Percentiles rank a stretch among this genome's conserved stretches.
phyloP scores from a whole-genome alignment of 495 filamentous ascomycete genomes.

The Trichocladium uniseriatum region DNA sequence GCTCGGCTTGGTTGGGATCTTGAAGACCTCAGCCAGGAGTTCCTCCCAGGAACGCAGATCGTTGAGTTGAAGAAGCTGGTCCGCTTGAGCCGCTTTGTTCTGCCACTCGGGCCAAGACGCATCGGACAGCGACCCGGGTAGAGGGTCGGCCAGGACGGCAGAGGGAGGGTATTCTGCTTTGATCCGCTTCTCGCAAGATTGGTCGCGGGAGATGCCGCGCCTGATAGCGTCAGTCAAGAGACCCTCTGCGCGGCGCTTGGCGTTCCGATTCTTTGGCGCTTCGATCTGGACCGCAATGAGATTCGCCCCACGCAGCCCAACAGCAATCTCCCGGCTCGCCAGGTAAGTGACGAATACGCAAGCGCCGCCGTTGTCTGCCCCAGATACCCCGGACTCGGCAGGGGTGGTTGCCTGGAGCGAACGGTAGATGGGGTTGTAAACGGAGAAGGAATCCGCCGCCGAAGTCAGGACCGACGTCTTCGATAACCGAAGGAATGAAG shows the following conservation, averaged over 20 bases:
- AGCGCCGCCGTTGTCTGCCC: background rate
- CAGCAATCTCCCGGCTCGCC: slow-evolving; percentile 51
- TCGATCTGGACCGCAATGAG: slow-evolving; percentile 57
- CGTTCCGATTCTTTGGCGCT: slow-evolving; percentile 45
- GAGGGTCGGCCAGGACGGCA: slow-evolving; percentile 26
- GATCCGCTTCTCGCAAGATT: slow-evolving; percentile 7
- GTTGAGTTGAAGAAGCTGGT: slow-evolving; percentile 35
- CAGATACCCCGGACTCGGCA: slow-evolving; percentile 22
- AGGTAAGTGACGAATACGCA: slow-evolving; percentile 51
- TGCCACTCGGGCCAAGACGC: slow-evolving; percentile 29
- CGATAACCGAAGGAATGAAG: slow-evolving; percentile 45
- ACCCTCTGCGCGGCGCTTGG: slow-evolving; percentile 55
- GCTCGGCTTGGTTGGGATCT: slow-evolving; percentile 24
- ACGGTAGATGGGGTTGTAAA: slow-evolving; percentile 59
- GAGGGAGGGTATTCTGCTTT: slow-evolving; percentile 14
- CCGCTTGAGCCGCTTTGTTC: slow-evolving; percentile 32
- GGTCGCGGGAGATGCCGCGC: slow-evolving; percentile 35
- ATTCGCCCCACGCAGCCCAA: slow-evolving; percentile 47
- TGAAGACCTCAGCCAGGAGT: slow-evolving; percentile 38
- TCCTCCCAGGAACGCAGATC: slow-evolving; percentile 46
- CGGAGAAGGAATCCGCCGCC: slow-evolving; percentile 31
- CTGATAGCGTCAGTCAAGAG: slow-evolving; percentile 64
- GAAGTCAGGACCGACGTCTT: slow-evolving; percentile 42
- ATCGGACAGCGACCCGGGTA: slow-evolving; percentile 32
- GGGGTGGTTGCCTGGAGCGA: slow-evolving; percentile 50